Evolutionary conservation across 2,329 filamentous ascomycete species (phyloP).

Genomic region (Biscogniauxia mediterranea): DNA sequence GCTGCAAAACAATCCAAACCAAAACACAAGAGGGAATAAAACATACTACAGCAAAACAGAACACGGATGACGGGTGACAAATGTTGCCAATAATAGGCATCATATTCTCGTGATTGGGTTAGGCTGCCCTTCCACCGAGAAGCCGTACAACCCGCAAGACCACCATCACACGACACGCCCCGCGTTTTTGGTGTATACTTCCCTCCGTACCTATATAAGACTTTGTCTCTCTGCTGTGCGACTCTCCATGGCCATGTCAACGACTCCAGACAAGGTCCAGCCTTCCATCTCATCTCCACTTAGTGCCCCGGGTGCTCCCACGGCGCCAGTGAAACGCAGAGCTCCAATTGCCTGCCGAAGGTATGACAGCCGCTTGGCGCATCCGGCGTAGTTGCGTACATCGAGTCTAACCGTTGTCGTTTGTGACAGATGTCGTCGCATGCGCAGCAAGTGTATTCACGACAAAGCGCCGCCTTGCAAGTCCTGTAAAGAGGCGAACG

Average conservation of each 20-base stretch:
- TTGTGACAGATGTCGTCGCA: conserved; percentile 48
- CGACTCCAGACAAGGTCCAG: conserved; percentile 15
- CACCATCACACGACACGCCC: not conserved
- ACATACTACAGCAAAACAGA: not conserved
- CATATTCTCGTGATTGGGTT: not conserved
- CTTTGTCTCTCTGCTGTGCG: conserved; percentile 4
- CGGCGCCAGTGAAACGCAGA: conserved; percentile 43
- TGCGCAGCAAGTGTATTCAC: conserved; percentile 56
- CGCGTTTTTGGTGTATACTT: not conserved
- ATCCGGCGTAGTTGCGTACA: conserved; percentile 8
- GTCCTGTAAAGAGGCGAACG: conserved; percentile 49
- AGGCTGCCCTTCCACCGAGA: not conserved
- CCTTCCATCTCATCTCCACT: conserved; percentile 27
- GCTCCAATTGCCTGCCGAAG: conserved; percentile 53
- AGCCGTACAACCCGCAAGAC: not conserved
- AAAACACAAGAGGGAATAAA: not conserved
- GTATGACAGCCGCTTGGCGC: conserved; percentile 33
- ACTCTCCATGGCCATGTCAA: conserved; percentile 21
- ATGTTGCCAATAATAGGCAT: not conserved
- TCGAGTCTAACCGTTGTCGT: conserved; percentile 9
- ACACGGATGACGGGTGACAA: not conserved
- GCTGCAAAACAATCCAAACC: too few relatives aligned
- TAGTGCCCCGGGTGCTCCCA: conserved; percentile 9
- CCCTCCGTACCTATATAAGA: not conserved
- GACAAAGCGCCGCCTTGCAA: conserved; percentile 51